These are phyloP conservation scores for Aspergillus taichungensis DNA, from an alignment of 495 filamentous ascomycete species.

Conservation along the genomic window DNA sequence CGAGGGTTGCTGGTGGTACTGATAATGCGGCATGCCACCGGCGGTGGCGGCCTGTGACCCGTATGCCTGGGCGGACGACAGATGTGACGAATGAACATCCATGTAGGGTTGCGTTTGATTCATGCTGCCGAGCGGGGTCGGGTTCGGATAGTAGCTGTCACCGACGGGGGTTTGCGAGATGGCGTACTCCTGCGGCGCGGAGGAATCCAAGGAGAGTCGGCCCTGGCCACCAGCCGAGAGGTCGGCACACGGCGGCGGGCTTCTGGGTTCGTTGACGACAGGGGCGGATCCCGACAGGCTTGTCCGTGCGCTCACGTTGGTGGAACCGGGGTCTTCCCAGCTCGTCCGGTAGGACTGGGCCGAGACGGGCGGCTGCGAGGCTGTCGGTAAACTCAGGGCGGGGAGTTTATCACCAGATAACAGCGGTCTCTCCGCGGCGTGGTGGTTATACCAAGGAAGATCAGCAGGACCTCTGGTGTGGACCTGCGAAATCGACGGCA, in stretches of 20 bases:
- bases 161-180: conserved; percentile 19
- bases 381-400: conserved; percentile 65
- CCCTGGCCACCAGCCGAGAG: conserved; percentile 24
- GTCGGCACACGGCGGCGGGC: conserved; percentile 28
- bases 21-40: conserved; percentile 59
- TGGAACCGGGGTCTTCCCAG: conserved; percentile 31
- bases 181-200: conserved; percentile 23
- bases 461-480: conserved; percentile 82
- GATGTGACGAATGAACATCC: conserved; percentile 71
- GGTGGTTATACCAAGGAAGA: conserved; percentile 65
- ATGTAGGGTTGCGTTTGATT: conserved; percentile 76
- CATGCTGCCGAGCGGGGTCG: conserved; percentile 58
- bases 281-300: conserved; percentile 31
- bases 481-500: conserved; percentile 85
- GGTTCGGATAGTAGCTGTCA: conserved; percentile 33
- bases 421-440: conserved; percentile 59
- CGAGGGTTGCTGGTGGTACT: conserved; percentile 68
- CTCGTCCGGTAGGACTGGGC: conserved; percentile 44
- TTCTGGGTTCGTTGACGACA: conserved; percentile 24
- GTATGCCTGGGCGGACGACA: conserved; percentile 75
- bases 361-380: conserved; percentile 48
- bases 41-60: conserved; percentile 75
- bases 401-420: conserved; percentile 70
- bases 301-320: conserved; percentile 26
- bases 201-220: conserved; percentile 31